Evolutionary conservation across 139 green algal genomes (phyloP), one percentile per base, ranked within the genome.

Genomic region (Tetraselmis chui): DNA sequence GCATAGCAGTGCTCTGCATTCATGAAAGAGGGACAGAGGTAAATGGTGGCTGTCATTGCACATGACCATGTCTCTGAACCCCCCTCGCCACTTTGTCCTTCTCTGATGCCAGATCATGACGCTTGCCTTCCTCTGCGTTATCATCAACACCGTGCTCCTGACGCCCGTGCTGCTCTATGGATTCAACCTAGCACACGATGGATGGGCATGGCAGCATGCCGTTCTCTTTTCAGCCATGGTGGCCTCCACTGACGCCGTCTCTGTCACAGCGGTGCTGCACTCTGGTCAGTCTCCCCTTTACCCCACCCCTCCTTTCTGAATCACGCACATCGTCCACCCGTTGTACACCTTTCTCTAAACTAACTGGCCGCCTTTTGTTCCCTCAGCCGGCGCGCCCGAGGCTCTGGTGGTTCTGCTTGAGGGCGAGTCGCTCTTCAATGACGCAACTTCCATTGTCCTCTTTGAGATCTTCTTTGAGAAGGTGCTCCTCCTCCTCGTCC

Each of bases 351-450:
- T n/a, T n/a, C n/a, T n/a, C n/a, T 76, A 77, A 24, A n/a, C n/a
- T 30, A 27, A 5, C 1, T 24, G 18, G 23, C 26, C 76, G 77
- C 77, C 32, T 31, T 59, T 26, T 59, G 11, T 5, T 59, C 29
- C 23, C 2, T 2, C 74, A 85, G 84, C 81, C 23, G 90, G 90
- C n/a, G 92, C 91, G 0, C 94, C 93, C 0, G 90, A 93, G 84
- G 77, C 87, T 29, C 83, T 97, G 74, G 85, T 86, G 1, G 84
- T 89, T 0, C 78, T 97, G 28, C 85, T 97, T 77, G 94, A 97
- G 86, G 91, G 93, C 0, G 94, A 97, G 90, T 91, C 86, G 0
- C 87, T 97, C 58, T 92, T 97, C 84, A 97, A 97, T 78, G 93
- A 97, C 76, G 93, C 93, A 0, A 89, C 87, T 0, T 90, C 85